Percentiles rank a stretch among this genome's conserved stretches.
These are phyloP conservation scores for Amanita phalloides DNA, from an alignment of 768 basidiomycete genomes.

Conservation along the genomic window DNA sequence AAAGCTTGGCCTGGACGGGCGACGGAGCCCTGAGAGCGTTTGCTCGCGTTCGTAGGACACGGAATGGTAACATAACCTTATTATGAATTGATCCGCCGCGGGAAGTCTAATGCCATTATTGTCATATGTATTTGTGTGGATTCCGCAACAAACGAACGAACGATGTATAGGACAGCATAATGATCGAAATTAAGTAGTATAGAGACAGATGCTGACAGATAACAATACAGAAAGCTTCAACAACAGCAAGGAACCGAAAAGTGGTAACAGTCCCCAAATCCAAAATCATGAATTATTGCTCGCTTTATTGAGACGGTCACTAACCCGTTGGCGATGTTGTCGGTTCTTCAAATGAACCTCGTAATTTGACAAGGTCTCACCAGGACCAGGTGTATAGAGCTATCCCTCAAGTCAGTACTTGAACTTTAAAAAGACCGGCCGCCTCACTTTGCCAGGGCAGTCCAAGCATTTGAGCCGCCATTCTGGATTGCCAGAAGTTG, in stretches of 20 bases:
- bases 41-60: background rate
- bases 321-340: conserved; percentile 66
- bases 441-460: conserved; percentile 82
- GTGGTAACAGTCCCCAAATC: conserved; percentile 3
- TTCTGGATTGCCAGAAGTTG: conserved; percentile 49
- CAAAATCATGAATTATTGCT: conserved; percentile 2
- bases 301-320: conserved; percentile 29
- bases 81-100: background rate
- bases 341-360: conserved; percentile 88
- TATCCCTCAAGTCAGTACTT: conserved; percentile 16
- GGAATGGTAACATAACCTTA: background rate
- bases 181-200: conserved; percentile 4
- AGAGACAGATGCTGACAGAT: conserved; percentile 20
- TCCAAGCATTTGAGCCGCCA: conserved; percentile 91
- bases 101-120: background rate
- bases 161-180: conserved; percentile 1
- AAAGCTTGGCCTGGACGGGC: background rate
- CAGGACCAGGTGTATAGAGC: conserved; percentile 88
- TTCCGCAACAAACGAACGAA: background rate
- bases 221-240: conserved; percentile 24
- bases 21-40: background rate
- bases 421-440: background rate
- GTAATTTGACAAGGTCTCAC: conserved; percentile 79
- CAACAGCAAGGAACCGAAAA: conserved; percentile 6
- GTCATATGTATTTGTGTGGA: background rate